Percentiles rank a stretch among this genome's conserved stretches.
phyloP scores from a whole-genome alignment of 768 basidiomycete species.

The Rhizopogon roseolus region DNA sequence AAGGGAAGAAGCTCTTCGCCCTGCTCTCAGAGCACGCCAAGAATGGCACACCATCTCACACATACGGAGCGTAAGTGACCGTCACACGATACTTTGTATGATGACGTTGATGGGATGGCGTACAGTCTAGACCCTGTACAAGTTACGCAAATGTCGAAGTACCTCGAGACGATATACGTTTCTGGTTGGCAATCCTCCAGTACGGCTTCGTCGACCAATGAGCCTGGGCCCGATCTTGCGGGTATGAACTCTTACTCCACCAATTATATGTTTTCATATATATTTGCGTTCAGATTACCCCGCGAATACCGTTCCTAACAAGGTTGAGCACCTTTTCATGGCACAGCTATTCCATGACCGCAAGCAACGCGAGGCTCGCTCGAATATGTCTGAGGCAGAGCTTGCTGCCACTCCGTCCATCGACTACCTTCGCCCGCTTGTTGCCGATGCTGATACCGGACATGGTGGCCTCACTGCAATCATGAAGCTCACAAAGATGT shows the following conservation, averaged over 20 bases:
- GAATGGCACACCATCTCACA: slow-evolving; percentile 81
- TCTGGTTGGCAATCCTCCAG: slow-evolving; percentile 96
- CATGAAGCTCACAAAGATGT: slow-evolving; percentile 98
- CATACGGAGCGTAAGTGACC: slow-evolving; percentile 92
- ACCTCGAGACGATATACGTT: slow-evolving; percentile 97
- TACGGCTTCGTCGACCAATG: slow-evolving; percentile 89
- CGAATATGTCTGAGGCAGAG: slow-evolving; percentile 63
- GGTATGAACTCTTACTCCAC: slow-evolving; percentile 38
- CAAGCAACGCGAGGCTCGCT: slow-evolving; percentile 84
- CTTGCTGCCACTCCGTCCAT: slow-evolving; percentile 64
- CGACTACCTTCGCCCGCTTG: slow-evolving; percentile 90
- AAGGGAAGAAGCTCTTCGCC: slow-evolving; percentile 83
- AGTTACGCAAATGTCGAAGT: slow-evolving; percentile 97
- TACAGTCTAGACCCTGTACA: slow-evolving; percentile 95
- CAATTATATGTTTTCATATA: background rate
- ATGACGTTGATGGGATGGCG: background rate
- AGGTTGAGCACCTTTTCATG: slow-evolving; percentile 97
- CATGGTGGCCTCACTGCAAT: slow-evolving; percentile 97
- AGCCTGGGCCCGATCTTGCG: slow-evolving; percentile 98
- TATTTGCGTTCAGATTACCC: slow-evolving; percentile 70
- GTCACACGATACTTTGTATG: background rate
- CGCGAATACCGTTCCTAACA: slow-evolving; percentile 97
- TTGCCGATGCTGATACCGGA: slow-evolving; percentile 98
- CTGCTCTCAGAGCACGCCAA: slow-evolving; percentile 73
- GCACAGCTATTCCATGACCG: slow-evolving; percentile 99